Evolutionary conservation across 169 alveolate species (phyloP).

Genomic region (Plasmodium adleri): DNA sequence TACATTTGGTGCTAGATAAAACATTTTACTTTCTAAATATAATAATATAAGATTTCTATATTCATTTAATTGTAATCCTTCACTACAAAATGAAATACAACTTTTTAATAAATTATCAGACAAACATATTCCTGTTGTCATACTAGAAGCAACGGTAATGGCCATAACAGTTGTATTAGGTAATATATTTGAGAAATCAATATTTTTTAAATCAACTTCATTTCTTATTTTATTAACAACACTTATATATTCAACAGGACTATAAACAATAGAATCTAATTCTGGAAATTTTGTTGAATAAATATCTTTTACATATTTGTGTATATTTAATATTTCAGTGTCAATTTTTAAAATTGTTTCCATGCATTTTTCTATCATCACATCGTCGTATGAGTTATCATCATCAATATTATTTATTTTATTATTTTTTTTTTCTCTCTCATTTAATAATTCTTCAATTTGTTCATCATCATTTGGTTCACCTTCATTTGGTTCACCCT

Average conservation of each 20-base stretch:
- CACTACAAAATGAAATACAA: slow-evolving; percentile 78
- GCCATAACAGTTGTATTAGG: slow-evolving; percentile 93
- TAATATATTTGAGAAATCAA: slow-evolving; percentile 86
- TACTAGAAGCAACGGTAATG: slow-evolving; percentile 90
- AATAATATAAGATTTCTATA: slow-evolving; percentile 76
- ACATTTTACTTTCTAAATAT: slow-evolving; percentile 93
- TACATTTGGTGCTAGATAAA: slow-evolving; percentile 96
- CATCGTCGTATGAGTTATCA: neutral
- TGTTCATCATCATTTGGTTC: slow-evolving; percentile 17
- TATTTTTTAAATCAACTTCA: slow-evolving; percentile 86
- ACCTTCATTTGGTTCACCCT: slow-evolving; percentile 28
- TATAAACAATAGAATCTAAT: slow-evolving; percentile 89
- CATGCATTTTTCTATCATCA: slow-evolving; percentile 86
- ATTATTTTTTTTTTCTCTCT: neutral
- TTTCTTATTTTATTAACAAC: slow-evolving; percentile 89
- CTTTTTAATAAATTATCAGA: slow-evolving; percentile 67
- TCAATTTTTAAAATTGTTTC: slow-evolving; percentile 84
- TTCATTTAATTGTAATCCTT: slow-evolving; percentile 83
- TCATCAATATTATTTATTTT: neutral
- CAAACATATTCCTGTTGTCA: slow-evolving; percentile 83
- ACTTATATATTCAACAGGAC: slow-evolving; percentile 90
- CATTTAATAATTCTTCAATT: slow-evolving; percentile 14
- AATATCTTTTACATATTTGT: slow-evolving; percentile 87
- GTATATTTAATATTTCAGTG: slow-evolving; percentile 86
- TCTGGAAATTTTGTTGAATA: slow-evolving; percentile 91